phyloP scores from a whole-genome alignment of 768 basidiomycete genomes.

The Clitopilus hobsonii region DNA sequence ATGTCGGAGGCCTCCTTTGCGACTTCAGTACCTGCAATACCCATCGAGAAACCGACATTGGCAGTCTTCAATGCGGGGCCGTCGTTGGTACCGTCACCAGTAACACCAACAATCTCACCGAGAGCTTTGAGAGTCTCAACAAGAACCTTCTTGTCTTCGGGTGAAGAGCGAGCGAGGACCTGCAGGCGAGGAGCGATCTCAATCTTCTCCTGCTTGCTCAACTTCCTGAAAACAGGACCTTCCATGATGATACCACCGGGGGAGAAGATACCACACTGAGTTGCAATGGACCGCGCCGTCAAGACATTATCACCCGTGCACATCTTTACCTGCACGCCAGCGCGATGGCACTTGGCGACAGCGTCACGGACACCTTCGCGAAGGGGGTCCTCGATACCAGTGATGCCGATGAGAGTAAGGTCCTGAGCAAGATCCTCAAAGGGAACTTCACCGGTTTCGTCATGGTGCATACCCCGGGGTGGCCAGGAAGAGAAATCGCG shows the following conservation, averaged over 20 bases:
- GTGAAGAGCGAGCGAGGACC: conserved; percentile 95
- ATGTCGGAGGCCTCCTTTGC: conserved; percentile 99
- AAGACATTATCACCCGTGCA: conserved; percentile 97
- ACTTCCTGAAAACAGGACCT: conserved; percentile 85
- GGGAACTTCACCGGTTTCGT: conserved; percentile 54
- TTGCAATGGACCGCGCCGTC: conserved; percentile 93
- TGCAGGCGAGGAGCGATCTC: conserved; percentile 90
- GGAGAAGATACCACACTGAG: conserved; percentile 93
- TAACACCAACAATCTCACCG: conserved; percentile 92
- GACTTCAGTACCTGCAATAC: conserved; percentile 94
- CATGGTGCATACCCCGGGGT: conserved; percentile 39
- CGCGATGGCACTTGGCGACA: conserved; percentile 79
- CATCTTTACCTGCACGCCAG: conserved; percentile 96
- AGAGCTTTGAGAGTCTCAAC: conserved; percentile 84
- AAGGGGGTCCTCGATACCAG: conserved; percentile 95
- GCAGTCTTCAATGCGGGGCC: conserved; percentile 95
- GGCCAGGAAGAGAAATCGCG: conserved; percentile 87
- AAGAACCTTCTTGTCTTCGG: conserved; percentile 93
- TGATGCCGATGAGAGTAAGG: conserved; percentile 83
- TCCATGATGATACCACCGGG: conserved; percentile 97
- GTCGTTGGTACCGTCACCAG: conserved; percentile 98
- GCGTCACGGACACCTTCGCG: conserved; percentile 87
- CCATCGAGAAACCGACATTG: conserved; percentile 96
- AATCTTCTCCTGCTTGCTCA: conserved; percentile 64
- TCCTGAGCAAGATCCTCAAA: conserved; percentile 67